Conservation (phyloP, 331 rosid species). For the Cydonia oblonga region DNA sequence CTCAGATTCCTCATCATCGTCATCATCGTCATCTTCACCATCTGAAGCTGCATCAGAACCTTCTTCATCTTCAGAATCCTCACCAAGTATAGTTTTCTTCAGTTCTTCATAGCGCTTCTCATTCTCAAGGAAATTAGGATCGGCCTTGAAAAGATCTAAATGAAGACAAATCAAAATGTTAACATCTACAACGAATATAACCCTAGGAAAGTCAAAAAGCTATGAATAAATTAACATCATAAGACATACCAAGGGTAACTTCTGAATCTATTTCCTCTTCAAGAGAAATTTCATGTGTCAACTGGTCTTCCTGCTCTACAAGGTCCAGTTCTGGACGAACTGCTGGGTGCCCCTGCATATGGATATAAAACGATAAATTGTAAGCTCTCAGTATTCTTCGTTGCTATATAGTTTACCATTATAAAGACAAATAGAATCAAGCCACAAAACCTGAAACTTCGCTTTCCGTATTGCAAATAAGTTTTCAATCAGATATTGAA, state of each 20-base stretch:
- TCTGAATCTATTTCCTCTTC: constrained; percentile 75
- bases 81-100: constrained; percentile 71
- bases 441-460: constrained; percentile 64
- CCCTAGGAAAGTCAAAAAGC: not conserved
- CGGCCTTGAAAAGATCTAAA: constrained; percentile 70
- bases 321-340: constrained; percentile 89
- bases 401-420: not conserved
- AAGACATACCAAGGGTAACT: constrained; percentile 56
- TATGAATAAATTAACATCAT: not conserved
- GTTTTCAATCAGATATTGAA: constrained; percentile 83
- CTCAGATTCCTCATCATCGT: constrained; percentile 20
- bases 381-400: not conserved
- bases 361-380: constrained; percentile 1
- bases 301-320: constrained; percentile 91
- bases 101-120: constrained; percentile 72
- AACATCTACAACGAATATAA: not conserved
- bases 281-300: constrained; percentile 78
- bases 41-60: constrained; percentile 53
- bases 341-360: constrained; percentile 79
- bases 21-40: constrained; percentile 24
- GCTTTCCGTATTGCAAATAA: constrained; percentile 86
- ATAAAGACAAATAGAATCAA: not conserved
- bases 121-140: constrained; percentile 59
- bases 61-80: constrained; percentile 75
- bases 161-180: not conserved